Evolutionary conservation across 2,329 filamentous ascomycete species (phyloP).

Genomic region (Sporothrix dimorphospora): DNA sequence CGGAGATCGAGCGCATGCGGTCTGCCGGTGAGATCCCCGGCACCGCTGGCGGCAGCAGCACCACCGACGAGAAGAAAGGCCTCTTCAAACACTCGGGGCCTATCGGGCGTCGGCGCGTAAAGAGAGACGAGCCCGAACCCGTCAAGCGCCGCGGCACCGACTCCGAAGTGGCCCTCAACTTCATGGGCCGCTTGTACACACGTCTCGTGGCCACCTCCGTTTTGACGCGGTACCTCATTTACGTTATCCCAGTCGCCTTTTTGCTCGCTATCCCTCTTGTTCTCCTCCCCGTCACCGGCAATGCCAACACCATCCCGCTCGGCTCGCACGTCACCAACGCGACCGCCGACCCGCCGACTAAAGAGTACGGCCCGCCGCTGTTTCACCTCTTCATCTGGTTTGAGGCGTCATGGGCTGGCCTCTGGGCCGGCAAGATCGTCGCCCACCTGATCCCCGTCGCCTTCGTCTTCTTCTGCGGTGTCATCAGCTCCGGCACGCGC

Average conservation of each 20-base stretch:
- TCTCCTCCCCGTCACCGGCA: conserved; percentile 53
- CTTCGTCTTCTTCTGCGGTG: conserved; percentile 71
- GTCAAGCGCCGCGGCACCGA: conserved; percentile 49
- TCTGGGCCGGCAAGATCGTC: conserved; percentile 69
- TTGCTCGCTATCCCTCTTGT: conserved; percentile 65
- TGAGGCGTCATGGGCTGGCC: conserved; percentile 66
- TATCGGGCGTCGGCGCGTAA: conserved; percentile 55
- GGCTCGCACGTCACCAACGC: conserved; percentile 38
- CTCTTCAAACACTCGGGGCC: conserved; percentile 44
- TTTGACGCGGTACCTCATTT: conserved; percentile 68
- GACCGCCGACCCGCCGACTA: conserved; percentile 32
- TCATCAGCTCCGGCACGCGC: conserved; percentile 69
- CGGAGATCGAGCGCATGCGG: conserved; percentile 25
- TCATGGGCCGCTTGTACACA: conserved; percentile 67
- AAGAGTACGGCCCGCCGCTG: conserved; percentile 51
- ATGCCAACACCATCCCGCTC: conserved; percentile 39
- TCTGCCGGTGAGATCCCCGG: conserved; percentile 35
- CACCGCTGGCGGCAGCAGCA: conserved; percentile 39
- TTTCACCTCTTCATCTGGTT: conserved; percentile 70
- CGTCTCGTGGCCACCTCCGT: conserved; percentile 66
- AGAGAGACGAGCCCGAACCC: conserved; percentile 45
- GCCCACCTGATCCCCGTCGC: conserved; percentile 62
- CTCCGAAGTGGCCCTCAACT: conserved; percentile 60
- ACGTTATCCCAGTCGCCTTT: conserved; percentile 65
- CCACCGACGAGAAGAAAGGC: conserved; percentile 51